Evolutionary conservation across 2,329 filamentous ascomycete genomes (phyloP).

Genomic region (Penicillium psychrosexuale): DNA sequence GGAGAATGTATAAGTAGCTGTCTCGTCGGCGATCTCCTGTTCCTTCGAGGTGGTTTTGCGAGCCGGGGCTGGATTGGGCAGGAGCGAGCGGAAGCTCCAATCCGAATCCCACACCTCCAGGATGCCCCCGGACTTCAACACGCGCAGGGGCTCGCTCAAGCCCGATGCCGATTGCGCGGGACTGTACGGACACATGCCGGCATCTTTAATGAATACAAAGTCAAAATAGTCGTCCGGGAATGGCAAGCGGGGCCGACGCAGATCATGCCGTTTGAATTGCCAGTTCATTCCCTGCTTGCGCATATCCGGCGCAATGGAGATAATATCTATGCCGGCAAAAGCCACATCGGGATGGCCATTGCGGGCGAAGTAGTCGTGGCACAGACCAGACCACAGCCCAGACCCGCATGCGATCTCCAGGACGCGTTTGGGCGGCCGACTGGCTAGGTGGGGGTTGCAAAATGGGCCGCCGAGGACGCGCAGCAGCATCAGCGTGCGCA

Average conservation of each 20-base stretch:
- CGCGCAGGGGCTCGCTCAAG: conserved; percentile 71
- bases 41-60: conserved; percentile 59
- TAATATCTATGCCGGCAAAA: conserved; percentile 81
- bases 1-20: conserved; percentile 79
- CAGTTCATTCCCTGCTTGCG: conserved; percentile 75
- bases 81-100: conserved; percentile 75
- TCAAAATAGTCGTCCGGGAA: conserved; percentile 80
- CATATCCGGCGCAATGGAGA: conserved; percentile 64
- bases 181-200: conserved; percentile 65
- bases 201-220: conserved; percentile 82
- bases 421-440: conserved; percentile 69
- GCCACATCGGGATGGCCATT: conserved; percentile 66
- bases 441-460: conserved; percentile 65
- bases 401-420: conserved; percentile 85
- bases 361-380: conserved; percentile 72
- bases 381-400: conserved; percentile 85
- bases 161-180: conserved; percentile 53
- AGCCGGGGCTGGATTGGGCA: conserved; percentile 68
- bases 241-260: conserved; percentile 71
- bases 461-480: conserved; percentile 78
- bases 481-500: conserved; percentile 77
- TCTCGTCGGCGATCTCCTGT: conserved; percentile 60
- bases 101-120: conserved; percentile 91
- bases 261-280: conserved; percentile 84
- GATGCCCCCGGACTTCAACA: conserved; percentile 73